Evolutionary conservation across 2,329 filamentous ascomycete genomes (phyloP).

Genomic region (Stachybotrys echinatus): DNA sequence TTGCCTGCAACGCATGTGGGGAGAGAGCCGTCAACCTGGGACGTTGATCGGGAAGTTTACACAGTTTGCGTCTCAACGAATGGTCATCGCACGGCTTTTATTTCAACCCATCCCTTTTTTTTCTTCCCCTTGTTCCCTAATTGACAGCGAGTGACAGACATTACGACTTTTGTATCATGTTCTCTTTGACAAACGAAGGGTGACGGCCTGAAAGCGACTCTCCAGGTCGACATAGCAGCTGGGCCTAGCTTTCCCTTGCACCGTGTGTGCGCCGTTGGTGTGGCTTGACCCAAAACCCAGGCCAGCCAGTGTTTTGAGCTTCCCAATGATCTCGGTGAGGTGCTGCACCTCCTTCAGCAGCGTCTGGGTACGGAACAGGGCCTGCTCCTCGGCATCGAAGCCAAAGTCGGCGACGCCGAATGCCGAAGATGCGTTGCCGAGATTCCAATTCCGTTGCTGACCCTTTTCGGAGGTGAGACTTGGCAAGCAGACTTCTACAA

Average conservation of each 20-base stretch:
- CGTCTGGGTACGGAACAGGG: background rate
- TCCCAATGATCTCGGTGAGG: background rate
- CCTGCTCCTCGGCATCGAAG: background rate
- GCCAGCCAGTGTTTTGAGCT: background rate
- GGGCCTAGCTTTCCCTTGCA: background rate
- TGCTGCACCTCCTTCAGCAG: background rate
- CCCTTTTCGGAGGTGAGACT: background rate
- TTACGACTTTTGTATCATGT: too few species aligned
- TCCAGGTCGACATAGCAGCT: background rate
- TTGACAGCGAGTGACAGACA: too few species aligned
- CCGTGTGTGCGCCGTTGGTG: background rate
- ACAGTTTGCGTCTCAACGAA: too few species aligned
- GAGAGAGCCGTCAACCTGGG: too few species aligned
- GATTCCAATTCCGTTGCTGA: background rate
- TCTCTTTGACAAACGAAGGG: too few species aligned
- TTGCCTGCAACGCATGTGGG: too few species aligned
- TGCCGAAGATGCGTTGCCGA: background rate
- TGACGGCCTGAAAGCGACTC: too few species aligned
- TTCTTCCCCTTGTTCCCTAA: too few species aligned
- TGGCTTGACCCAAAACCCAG: background rate
- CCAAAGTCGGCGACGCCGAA: background rate
- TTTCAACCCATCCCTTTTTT: too few species aligned
- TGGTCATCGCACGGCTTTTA: too few species aligned
- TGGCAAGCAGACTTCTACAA: background rate
- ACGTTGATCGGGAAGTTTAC: too few species aligned